Evolutionary conservation across 192 early-diverging fungal species (phyloP).

Genomic region (Backusella tarrabulga): DNA sequence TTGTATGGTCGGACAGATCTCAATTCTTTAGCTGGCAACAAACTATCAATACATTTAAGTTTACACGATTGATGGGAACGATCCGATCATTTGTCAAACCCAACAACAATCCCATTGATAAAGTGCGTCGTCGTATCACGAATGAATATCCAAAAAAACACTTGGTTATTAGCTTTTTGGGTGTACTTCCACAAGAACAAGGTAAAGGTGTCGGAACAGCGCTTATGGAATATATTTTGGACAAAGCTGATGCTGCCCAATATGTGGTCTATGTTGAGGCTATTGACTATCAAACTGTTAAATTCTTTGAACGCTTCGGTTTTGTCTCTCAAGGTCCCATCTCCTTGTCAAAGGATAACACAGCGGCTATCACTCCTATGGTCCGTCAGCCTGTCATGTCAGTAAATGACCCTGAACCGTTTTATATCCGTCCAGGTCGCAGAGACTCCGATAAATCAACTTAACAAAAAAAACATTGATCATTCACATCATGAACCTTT

Average conservation of each 20-base stretch:
- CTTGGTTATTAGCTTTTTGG: slow-evolving; percentile 26
- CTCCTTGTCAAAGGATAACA: neutral
- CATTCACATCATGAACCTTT: neutral
- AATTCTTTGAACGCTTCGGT: slow-evolving; percentile 32
- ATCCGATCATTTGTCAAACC: neutral
- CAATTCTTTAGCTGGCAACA: slow-evolving; percentile 13
- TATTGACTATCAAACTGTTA: slow-evolving; percentile 3
- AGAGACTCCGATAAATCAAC: slow-evolving; percentile 20
- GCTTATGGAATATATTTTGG: slow-evolving; percentile 20
- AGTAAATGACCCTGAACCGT: neutral
- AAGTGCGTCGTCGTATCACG: slow-evolving; percentile 8
- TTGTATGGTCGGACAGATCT: slow-evolving; percentile 22
- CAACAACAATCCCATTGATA: neutral
- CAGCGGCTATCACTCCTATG: slow-evolving; percentile 22
- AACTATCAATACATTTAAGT: slow-evolving; percentile 8
- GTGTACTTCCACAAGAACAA: slow-evolving; percentile 33
- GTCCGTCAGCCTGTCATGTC: slow-evolving; percentile 14
- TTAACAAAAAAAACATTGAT: slow-evolving; percentile 11
- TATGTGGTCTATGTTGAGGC: slow-evolving; percentile 33
- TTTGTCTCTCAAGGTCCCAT: slow-evolving; percentile 18
- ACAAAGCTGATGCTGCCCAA: slow-evolving; percentile 25
- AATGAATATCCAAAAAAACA: neutral
- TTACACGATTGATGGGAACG: neutral
- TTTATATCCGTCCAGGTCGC: slow-evolving; percentile 30
- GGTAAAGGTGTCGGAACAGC: slow-evolving; percentile 32